phyloP scores from a whole-genome alignment of 345 rosid species.

The Moricandia arvensis region DNA sequence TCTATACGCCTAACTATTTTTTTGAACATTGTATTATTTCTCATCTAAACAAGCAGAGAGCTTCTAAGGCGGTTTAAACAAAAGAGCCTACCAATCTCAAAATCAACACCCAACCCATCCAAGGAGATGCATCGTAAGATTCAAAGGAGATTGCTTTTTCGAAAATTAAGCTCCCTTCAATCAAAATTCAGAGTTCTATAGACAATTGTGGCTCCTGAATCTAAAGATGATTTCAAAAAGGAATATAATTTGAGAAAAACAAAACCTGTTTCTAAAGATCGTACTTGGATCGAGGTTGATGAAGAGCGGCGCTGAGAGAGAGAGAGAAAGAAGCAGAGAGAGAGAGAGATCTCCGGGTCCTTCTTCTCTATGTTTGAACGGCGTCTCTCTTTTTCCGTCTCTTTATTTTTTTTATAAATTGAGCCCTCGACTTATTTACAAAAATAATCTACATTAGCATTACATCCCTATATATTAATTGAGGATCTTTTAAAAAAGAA shows the following conservation, averaged over 20 bases:
- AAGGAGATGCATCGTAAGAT: not conserved
- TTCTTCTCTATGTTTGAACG: slow-evolving; percentile 7
- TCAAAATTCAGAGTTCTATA: not conserved
- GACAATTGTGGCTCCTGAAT: not conserved
- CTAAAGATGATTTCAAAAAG: not conserved
- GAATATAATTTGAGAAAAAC: not conserved
- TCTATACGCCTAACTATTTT: too few relatives aligned
- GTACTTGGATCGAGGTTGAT: slow-evolving; percentile 16
- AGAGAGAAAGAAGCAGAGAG: slow-evolving; percentile 2
- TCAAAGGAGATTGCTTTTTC: not conserved
- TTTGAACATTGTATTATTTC: not conserved
- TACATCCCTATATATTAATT: too few relatives aligned
- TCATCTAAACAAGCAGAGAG: slow-evolving; percentile 6
- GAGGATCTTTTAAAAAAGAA: too few relatives aligned
- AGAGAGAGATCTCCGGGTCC: slow-evolving; percentile 10
- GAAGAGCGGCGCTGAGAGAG: slow-evolving; percentile 9
- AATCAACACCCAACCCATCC: not conserved
- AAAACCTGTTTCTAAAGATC: not conserved
- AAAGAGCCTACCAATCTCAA: slow-evolving; percentile 11
- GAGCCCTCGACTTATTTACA: slow-evolving; percentile 2
- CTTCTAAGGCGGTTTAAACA: not conserved
- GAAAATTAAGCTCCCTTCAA: not conserved
- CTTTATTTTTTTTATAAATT: not conserved
- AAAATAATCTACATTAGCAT: too few relatives aligned
- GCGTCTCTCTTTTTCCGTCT: slow-evolving; percentile 32